Evolutionary conservation across 1,284 basidiomycete species (phyloP).

Genomic region (Macrocybe sp.): DNA sequence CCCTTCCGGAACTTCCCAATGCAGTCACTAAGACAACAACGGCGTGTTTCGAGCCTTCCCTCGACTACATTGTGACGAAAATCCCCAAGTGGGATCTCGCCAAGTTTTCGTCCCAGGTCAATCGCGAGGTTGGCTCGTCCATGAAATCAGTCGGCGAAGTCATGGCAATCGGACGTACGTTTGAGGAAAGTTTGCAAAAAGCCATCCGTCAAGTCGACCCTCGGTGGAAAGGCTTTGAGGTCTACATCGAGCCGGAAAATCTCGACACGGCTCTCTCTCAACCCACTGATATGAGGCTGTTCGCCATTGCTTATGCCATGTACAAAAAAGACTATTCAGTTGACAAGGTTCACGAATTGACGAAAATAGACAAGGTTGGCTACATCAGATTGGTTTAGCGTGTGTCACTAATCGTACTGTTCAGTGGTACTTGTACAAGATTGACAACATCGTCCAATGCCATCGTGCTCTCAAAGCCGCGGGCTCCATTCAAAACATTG

Average conservation of each 20-base stretch:
- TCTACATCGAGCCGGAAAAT: constrained; percentile 80
- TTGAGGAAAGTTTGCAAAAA: constrained; percentile 98
- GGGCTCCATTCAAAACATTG: constrained; percentile 61
- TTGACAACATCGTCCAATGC: constrained; percentile 93
- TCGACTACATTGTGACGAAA: constrained; percentile 99
- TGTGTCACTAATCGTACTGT: constrained; percentile 5
- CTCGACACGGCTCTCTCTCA: constrained; percentile 73
- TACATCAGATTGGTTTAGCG: neutral
- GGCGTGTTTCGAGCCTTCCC: constrained; percentile 98
- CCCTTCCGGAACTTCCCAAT: constrained; percentile 96
- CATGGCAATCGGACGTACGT: constrained; percentile 99
- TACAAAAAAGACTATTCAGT: constrained; percentile 91
- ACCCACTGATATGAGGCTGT: constrained; percentile 90
- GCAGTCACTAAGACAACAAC: constrained; percentile 99
- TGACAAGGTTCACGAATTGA: constrained; percentile 87
- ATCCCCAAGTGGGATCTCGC: constrained; percentile 99
- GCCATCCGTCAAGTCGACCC: constrained; percentile 98
- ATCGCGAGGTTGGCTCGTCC: constrained; percentile 92
- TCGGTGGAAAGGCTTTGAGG: constrained; percentile 78
- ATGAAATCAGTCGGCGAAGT: constrained; percentile 99
- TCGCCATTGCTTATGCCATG: constrained; percentile 97
- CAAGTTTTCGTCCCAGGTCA: constrained; percentile 93
- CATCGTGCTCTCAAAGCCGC: constrained; percentile 70
- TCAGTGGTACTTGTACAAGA: constrained; percentile 98
- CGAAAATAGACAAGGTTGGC: constrained; percentile 92